These are phyloP conservation scores for Pleurotus tuoliensis DNA, from an alignment of 768 basidiomycete genomes.

Conservation along the genomic window DNA sequence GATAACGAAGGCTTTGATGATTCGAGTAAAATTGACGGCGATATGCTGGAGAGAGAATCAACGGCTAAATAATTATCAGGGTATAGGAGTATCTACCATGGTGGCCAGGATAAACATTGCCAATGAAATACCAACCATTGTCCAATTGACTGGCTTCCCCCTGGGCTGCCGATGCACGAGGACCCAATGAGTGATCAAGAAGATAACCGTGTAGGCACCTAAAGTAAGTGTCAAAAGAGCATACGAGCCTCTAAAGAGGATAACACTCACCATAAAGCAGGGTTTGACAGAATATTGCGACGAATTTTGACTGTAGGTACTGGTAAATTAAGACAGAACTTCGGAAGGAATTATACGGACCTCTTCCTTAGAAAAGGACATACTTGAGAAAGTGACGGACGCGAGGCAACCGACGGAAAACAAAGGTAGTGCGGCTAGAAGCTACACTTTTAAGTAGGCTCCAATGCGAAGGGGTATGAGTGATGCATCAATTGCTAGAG, in stretches of 20 bases:
- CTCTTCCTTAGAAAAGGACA: background rate
- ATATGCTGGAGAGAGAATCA: slow-evolving; percentile 25
- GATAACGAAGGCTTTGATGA: slow-evolving; percentile 31
- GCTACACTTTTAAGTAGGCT: no score
- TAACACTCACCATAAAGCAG: background rate
- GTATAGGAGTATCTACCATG: slow-evolving; percentile 15
- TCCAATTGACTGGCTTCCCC: slow-evolving; percentile 22
- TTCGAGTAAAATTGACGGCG: slow-evolving; percentile 28
- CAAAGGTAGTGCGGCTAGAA: no score
- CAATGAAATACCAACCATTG: slow-evolving; percentile 27
- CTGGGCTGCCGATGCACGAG: slow-evolving; percentile 21
- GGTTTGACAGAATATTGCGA: background rate
- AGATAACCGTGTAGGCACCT: slow-evolving; percentile 27
- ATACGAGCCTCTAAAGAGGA: background rate
- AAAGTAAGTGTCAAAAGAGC: background rate
- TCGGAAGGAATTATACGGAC: background rate
- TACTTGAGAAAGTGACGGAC: no score
- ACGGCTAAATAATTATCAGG: background rate
- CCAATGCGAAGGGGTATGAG: no score
- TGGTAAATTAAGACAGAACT: background rate
- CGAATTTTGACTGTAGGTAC: background rate
- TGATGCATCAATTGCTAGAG: no score
- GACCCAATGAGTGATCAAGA: slow-evolving; percentile 25
- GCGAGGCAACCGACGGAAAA: no score
- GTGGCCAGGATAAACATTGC: slow-evolving; percentile 29